Evolutionary conservation across 441 rosid species (phyloP).

Genomic region (Populus hybrid): DNA sequence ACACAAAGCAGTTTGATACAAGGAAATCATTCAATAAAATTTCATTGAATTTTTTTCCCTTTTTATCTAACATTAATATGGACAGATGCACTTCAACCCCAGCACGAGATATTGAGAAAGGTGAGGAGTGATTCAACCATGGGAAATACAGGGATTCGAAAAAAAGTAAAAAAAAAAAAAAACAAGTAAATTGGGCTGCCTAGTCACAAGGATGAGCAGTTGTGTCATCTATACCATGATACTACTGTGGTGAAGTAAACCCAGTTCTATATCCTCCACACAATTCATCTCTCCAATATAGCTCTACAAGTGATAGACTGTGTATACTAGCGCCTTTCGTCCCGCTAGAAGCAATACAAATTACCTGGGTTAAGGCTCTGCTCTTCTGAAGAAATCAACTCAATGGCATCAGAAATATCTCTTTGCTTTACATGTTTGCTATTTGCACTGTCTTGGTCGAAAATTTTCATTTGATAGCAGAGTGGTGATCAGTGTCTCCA

Average conservation of each 20-base stretch:
- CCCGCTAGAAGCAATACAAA: constrained; percentile 11
- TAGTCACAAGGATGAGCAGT: constrained; percentile 4
- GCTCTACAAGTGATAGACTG: background rate
- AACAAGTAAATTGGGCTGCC: background rate
- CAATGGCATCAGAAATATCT: constrained; percentile 13
- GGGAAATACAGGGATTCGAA: background rate
- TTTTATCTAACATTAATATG: constrained; percentile 2
- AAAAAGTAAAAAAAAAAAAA: background rate
- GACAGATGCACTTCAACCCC: constrained; percentile 7
- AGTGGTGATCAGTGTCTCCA: constrained; percentile 56
- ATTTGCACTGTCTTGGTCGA: constrained; percentile 81
- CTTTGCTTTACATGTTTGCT: constrained; percentile 10
- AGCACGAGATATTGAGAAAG: background rate
- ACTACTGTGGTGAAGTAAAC: background rate
- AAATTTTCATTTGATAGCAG: constrained; percentile 69
- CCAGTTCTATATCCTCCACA: background rate
- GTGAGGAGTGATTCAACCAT: background rate
- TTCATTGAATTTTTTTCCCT: background rate
- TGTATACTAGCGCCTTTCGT: constrained; percentile 16
- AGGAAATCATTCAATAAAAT: constrained; percentile 2
- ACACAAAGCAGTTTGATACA: background rate
- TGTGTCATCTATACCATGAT: constrained; percentile 1
- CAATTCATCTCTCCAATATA: constrained; percentile 8
- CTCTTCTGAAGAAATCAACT: constrained; percentile 19
- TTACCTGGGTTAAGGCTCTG: constrained; percentile 4